phyloP scores from a whole-genome alignment of 176 grass and related monocot species.

The Zoysia japonica region DNA sequence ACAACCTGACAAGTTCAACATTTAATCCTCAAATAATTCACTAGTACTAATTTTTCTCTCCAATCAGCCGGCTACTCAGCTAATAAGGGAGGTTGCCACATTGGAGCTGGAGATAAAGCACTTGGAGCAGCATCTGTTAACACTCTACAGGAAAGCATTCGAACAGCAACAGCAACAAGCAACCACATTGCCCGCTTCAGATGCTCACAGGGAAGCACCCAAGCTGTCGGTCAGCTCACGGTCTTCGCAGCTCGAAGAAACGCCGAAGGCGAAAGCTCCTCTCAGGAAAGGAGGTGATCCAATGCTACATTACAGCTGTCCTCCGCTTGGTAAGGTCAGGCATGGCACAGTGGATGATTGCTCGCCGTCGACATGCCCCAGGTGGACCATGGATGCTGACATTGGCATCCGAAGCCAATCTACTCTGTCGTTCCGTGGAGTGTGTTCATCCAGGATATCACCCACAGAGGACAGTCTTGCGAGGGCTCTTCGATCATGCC shows the following conservation, averaged over 20 bases:
- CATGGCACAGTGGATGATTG: conserved; percentile 37
- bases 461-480: conserved; percentile 70
- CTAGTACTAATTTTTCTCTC: neutral
- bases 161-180: conserved; percentile 42
- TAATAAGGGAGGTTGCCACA: conserved; percentile 84
- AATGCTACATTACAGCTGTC: conserved; percentile 37
- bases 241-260: conserved; percentile 30
- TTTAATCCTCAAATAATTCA: conserved; percentile 4
- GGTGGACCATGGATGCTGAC: conserved; percentile 41
- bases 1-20: neutral
- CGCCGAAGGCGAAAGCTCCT: conserved; percentile 26
- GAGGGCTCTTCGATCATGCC: conserved; percentile 69
- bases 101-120: conserved; percentile 92
- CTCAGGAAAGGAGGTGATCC: conserved; percentile 35
- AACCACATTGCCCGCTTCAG: conserved; percentile 40
- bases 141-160: conserved; percentile 87
- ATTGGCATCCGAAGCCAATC: conserved; percentile 48
- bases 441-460: conserved; percentile 76
- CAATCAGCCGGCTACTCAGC: conserved; percentile 75
- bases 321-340: conserved; percentile 34
- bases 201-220: neutral
- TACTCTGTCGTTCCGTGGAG: conserved; percentile 62
- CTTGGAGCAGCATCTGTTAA: conserved; percentile 83
- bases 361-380: conserved; percentile 54
- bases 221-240: conserved; percentile 41